These are phyloP conservation scores for Escovopsis sp. DNA, from an alignment of 2,329 filamentous ascomycete genomes.

Conservation along the genomic window DNA sequence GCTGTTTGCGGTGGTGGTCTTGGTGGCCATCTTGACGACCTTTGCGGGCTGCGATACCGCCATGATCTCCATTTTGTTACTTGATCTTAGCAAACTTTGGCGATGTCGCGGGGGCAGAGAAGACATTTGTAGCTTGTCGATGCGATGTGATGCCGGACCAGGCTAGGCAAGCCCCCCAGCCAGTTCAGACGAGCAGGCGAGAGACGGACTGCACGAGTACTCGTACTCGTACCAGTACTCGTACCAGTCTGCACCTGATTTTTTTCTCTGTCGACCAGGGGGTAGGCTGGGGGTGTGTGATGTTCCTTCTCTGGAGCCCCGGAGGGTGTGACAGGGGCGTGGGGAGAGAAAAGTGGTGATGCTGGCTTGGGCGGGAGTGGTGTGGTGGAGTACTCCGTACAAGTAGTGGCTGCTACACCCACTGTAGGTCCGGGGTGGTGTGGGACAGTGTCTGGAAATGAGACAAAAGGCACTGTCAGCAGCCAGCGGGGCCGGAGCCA, in stretches of 20 bases:
- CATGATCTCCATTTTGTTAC: conserved; percentile 38
- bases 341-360: not conserved
- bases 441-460: conserved; percentile 1
- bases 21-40: conserved; percentile 40
- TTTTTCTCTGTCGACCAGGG: conserved; percentile 7
- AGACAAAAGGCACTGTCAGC: conserved; percentile 1
- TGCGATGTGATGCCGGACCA: conserved; percentile 10
- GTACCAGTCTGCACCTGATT: conserved; percentile 8
- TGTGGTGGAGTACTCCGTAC: not conserved
- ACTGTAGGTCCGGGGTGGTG: conserved; percentile 1
- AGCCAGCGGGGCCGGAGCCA: conserved; percentile 12
- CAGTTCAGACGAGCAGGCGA: too few species aligned
- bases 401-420: too few species aligned
- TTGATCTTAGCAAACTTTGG: conserved; percentile 32
- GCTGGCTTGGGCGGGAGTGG: conserved; percentile 7
- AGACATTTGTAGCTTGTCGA: conserved; percentile 41
- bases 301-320: not conserved
- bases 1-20: conserved; percentile 22
- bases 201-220: too few species aligned
- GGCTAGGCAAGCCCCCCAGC: not conserved
- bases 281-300: conserved; percentile 11
- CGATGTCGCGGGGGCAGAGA: conserved; percentile 46
- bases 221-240: not conserved
- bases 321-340: conserved; percentile 1
- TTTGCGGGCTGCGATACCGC: conserved; percentile 43